These are phyloP conservation scores for Dittrichia graveolens DNA, from an alignment of 129 eudicot genomes.

Conservation along the genomic window DNA sequence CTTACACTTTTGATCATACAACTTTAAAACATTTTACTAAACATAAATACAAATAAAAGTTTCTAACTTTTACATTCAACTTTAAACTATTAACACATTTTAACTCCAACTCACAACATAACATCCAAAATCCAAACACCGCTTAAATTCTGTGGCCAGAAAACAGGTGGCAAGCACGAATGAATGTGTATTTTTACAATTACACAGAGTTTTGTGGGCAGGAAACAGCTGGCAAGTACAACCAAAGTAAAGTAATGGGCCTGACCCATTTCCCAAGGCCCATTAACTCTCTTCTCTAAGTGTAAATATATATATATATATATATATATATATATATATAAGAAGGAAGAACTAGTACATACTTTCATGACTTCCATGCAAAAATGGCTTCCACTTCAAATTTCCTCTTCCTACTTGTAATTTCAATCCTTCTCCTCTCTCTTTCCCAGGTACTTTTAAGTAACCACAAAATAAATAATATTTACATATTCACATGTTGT, in stretches of 20 bases:
- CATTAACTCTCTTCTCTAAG: constrained; percentile 6
- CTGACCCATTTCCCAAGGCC: constrained; percentile 25
- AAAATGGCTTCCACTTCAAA: constrained; percentile 42
- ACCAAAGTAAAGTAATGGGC: constrained; percentile 16
- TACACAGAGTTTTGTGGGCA: not conserved
- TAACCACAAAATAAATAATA: not conserved
- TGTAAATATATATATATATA: too few species aligned
- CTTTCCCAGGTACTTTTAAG: constrained; percentile 40
- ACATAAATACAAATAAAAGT: too few species aligned
- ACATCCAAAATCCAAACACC: too few species aligned
- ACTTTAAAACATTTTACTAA: too few species aligned
- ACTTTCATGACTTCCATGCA: constrained; percentile 4
- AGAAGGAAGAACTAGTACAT: not conserved
- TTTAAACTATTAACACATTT: too few species aligned
- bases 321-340: not conserved
- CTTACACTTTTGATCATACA: too few species aligned
- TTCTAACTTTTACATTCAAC: too few species aligned
- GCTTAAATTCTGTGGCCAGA: too few species aligned
- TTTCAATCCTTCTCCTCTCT: constrained; percentile 40
- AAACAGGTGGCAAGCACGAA: constrained; percentile 26
- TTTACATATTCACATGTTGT: too few species aligned
- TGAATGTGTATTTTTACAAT: not conserved
- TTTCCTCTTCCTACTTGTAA: constrained; percentile 32
- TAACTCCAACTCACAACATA: too few species aligned
- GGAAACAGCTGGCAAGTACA: constrained; percentile 31